Conservation (phyloP, 2,329 filamentous ascomycete genomes). For the Phyllosticta paracitricarpa region DNA sequence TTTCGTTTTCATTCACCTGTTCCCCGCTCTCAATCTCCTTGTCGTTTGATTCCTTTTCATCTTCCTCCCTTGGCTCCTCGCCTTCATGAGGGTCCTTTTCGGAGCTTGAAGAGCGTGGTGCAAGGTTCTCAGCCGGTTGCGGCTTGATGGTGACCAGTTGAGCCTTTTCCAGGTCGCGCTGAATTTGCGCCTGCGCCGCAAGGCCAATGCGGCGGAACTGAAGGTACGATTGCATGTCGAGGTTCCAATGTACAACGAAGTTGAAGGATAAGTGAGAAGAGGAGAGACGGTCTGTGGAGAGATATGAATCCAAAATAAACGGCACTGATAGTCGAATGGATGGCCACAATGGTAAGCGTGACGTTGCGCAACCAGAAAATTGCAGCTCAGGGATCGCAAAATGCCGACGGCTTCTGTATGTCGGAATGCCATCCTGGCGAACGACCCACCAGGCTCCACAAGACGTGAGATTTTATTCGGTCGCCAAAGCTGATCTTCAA, state of each 20-base stretch:
- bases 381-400: background rate
- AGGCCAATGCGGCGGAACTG: conserved; percentile 18
- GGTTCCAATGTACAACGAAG: background rate
- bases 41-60: background rate
- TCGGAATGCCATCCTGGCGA: background rate
- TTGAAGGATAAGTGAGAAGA: background rate
- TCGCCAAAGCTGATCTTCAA: background rate
- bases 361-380: conserved; percentile 1
- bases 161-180: conserved; percentile 13
- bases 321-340: background rate
- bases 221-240: conserved; percentile 19
- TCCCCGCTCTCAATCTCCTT: background rate
- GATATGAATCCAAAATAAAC: background rate
- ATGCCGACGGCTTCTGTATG: background rate
- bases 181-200: conserved; percentile 13
- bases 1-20: background rate
- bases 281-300: background rate
- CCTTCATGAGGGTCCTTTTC: background rate
- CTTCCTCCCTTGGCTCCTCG: background rate
- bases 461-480: background rate
- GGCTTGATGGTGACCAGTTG: background rate
- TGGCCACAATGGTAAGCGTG: conserved; percentile 4
- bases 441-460: background rate
- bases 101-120: background rate
- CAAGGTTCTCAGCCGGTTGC: background rate